Base-by-base conservation (phyloP, 495 filamentous ascomycete species). In the Venustampulla echinocandica region DNA sequence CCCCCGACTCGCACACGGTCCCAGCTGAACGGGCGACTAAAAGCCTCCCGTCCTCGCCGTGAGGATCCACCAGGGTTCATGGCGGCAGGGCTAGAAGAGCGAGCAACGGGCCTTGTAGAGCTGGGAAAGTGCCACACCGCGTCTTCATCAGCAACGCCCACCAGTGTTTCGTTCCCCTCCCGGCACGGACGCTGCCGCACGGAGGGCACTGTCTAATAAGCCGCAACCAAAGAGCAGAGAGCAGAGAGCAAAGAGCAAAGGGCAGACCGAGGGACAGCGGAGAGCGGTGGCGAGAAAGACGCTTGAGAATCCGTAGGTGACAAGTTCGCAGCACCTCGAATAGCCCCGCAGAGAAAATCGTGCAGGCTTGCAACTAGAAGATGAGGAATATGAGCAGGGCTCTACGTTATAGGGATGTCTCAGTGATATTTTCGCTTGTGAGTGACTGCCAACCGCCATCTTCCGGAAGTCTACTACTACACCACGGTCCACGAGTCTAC, bases 1-100 rank as follows among this genome's bases (percentile, higher is more conserved):
- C 37, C 37, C 20, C 37, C 6, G 37, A 22, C 3, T 6, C 10
- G 20, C 37, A 20, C 18, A 9, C 10, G 22, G 37, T 21, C 37
- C 37, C 18, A 40, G 37, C 10, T 40, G 4, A 40, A 22, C 22
- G 37, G 37, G 37, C 10, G 20, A 40, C 37, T 40, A 40, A 40
- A 37, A 20, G 37, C 37, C 37, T 40, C 37, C 37, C 37, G 37
- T 23, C 10, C 27, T 30, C 27, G 27, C 27, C 27, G 27, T n/a
- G 27, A 30, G 27, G 27, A 30, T 30, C 27, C 7, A 30, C 27
- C 7, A 7, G 27, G 27, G n/a, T 30, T n/a, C 7, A 30, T n/a
- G n/a, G 27, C 27, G n/a, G 27, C 27, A 30, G 7, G 7, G 7
- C 7, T 7, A n/a, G 27, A 30, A n/a, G 7, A 30, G 7, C 7